Percentiles rank a stretch among this genome's conserved stretches.
phyloP scores from a whole-genome alignment of 1,284 basidiomycete genomes.

The Moesziomyces sp. region DNA sequence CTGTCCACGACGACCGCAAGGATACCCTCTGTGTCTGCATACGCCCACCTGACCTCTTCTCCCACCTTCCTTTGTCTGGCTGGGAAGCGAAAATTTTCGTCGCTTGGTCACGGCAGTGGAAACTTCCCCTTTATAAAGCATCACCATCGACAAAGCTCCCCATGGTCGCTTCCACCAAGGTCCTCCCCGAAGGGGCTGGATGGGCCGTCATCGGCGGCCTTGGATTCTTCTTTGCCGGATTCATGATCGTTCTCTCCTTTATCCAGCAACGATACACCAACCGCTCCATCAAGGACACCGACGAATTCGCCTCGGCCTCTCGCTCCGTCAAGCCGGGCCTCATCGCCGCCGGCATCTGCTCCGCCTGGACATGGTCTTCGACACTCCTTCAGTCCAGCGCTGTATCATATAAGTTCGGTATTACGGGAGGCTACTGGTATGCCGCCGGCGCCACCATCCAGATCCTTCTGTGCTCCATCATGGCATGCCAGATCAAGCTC shows the following conservation, averaged over 20 bases:
- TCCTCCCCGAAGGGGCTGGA: slow-evolving; percentile 58
- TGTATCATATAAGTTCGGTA: slow-evolving; percentile 68
- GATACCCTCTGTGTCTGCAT: too few species aligned
- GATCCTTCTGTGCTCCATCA: slow-evolving; percentile 74
- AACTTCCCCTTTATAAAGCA: neutral
- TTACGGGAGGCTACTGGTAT: slow-evolving; percentile 50
- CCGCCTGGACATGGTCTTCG: slow-evolving; percentile 68
- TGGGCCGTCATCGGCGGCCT: slow-evolving; percentile 66
- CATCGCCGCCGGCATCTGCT: slow-evolving; percentile 88
- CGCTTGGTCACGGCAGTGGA: too few species aligned
- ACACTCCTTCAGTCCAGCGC: slow-evolving; percentile 75
- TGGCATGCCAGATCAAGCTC: slow-evolving; percentile 72
- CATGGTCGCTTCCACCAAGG: slow-evolving; percentile 41
- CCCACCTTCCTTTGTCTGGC: too few species aligned
- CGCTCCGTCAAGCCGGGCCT: slow-evolving; percentile 78
- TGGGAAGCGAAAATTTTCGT: too few species aligned
- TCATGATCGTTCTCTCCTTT: slow-evolving; percentile 61
- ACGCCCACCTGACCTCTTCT: too few species aligned
- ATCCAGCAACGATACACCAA: slow-evolving; percentile 61
- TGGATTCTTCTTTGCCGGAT: slow-evolving; percentile 55
- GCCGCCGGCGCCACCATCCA: slow-evolving; percentile 72
- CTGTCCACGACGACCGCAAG: too few species aligned
- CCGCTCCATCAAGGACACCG: slow-evolving; percentile 52
- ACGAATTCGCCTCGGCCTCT: slow-evolving; percentile 64
- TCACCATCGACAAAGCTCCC: neutral